Base-by-base conservation (phyloP, 148 eudicot species). In the Rheum nobile region DNA sequence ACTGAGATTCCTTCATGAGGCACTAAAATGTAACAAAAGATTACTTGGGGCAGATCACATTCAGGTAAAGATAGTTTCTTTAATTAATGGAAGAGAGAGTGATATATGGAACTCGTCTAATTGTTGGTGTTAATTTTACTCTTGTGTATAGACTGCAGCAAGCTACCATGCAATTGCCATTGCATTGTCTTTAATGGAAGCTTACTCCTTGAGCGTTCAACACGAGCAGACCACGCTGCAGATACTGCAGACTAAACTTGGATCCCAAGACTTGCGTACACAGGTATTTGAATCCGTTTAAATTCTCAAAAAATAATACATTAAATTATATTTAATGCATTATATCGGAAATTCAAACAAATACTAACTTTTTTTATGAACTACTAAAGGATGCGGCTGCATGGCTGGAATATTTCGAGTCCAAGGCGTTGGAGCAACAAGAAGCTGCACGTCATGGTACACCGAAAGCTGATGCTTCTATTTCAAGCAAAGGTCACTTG, bases 141-240 rank as follows among this genome's bases (percentile, higher is more conserved):
- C 34, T 57, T 71, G n/a, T 13, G 69, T 81, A 31, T 82, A 93
- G 98, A 93, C 98, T 77, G 98, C 98, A 75, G 98, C 98, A 26
- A 90, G 98, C 82, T 93, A 93, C 83, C 98, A 93, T 83, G 98
- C 98, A 48, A 93, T 93, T 42, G 98, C 98, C 72, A 93, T 93
- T 75, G 98, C 98, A 57, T 83, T 93, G n/a, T 93, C 98, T 75
- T 86, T 93, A 75, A 90, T 93, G 98, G 98, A 93, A 81, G 98
- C 94, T 17, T 93, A 93, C 80, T 79, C 98, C 72, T 82, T 93
- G 77, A 93, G 98, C 71, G 98, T 93, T 79, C 98, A 93, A 77
- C 98, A 93, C 67, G 98, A 93, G 76, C 96, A 93, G 76, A 93
- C 98, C 52, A 93, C 98, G 46, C 80, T 93, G 26, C 91, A 93